phyloP scores from a whole-genome alignment of 768 basidiomycete genomes.

The Pleurotus cornucopiae region DNA sequence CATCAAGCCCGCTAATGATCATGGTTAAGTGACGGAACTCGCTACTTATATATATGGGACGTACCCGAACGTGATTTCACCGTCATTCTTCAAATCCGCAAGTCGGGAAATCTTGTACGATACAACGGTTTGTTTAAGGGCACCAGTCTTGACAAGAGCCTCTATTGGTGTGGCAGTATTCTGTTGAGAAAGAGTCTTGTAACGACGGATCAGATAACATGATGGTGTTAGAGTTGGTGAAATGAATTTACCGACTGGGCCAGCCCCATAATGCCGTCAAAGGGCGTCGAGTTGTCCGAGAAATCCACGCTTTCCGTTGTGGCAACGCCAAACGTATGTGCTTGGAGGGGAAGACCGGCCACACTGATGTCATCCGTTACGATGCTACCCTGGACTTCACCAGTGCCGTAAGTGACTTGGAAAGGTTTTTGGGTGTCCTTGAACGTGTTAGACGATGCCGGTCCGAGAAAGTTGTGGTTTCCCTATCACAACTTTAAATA shows the following conservation, averaged over 20 bases:
- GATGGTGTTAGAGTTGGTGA: too few relatives aligned
- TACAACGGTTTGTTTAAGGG: conserved; percentile 59
- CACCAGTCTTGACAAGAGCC: conserved; percentile 50
- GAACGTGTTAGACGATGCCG: conserved; percentile 60
- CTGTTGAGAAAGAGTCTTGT: conserved; percentile 60
- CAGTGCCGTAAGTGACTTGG: conserved; percentile 43
- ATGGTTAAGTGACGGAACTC: neutral
- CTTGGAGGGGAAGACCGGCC: conserved; percentile 47
- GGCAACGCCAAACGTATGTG: conserved; percentile 63
- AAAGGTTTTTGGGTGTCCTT: conserved; percentile 22
- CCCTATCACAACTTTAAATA: conserved; percentile 21
- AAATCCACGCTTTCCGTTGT: conserved; percentile 51
- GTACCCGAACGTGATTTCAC: conserved; percentile 75
- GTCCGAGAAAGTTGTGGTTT: conserved; percentile 50
- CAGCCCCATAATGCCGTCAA: conserved; percentile 76
- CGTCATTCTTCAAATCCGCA: conserved; percentile 64
- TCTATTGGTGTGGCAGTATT: conserved; percentile 65
- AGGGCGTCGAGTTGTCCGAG: conserved; percentile 38
- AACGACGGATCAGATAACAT: neutral
- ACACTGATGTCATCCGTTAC: conserved; percentile 54
- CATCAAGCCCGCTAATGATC: conserved; percentile 46
- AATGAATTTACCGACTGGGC: conserved; percentile 53
- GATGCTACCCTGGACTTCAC: conserved; percentile 53
- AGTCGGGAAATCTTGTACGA: conserved; percentile 80
- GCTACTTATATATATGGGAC: neutral